A percentile compares a stretch with the other conserved stretches of the same genome.
Conservation (phyloP, 2,329 filamentous ascomycete genomes). For the Talaromyces sp. region DNA sequence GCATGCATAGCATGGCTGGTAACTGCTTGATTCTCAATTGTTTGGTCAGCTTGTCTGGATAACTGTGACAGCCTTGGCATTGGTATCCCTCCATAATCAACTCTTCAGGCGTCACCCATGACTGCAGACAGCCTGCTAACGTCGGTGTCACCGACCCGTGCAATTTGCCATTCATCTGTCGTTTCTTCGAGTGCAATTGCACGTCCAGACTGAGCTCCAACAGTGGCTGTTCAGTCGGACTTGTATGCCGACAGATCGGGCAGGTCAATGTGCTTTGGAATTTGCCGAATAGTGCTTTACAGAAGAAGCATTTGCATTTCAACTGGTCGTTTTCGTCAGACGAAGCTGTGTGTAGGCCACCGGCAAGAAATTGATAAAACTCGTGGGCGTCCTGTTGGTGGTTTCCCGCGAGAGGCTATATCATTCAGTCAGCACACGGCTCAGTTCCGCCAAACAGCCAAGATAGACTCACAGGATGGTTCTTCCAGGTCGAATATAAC, state of each 20-base stretch:
- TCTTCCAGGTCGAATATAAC: conserved; percentile 85
- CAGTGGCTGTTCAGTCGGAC: conserved; percentile 80
- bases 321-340: conserved; percentile 38
- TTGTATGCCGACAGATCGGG: conserved; percentile 78
- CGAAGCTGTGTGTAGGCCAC: conserved; percentile 69
- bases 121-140: conserved; percentile 73
- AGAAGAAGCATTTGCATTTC: conserved; percentile 81
- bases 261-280: conserved; percentile 88
- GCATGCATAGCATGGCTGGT: conserved; percentile 85
- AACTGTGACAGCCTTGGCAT: conserved; percentile 73
- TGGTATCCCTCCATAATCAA: conserved; percentile 73
- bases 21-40: conserved; percentile 79
- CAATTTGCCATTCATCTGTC: conserved; percentile 43
- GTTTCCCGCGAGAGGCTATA: conserved; percentile 73
- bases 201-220: conserved; percentile 86
- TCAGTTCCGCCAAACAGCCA: too few species aligned
- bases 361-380: conserved; percentile 92
- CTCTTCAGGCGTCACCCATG: conserved; percentile 82
- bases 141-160: conserved; percentile 49
- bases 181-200: conserved; percentile 64
- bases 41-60: conserved; percentile 72
- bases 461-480: conserved; percentile 60
- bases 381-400: conserved; percentile 97
- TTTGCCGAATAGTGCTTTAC: conserved; percentile 91
- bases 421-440: not conserved